Conservation (phyloP, 345 rosid species). For the Anastatica hierochuntica region DNA sequence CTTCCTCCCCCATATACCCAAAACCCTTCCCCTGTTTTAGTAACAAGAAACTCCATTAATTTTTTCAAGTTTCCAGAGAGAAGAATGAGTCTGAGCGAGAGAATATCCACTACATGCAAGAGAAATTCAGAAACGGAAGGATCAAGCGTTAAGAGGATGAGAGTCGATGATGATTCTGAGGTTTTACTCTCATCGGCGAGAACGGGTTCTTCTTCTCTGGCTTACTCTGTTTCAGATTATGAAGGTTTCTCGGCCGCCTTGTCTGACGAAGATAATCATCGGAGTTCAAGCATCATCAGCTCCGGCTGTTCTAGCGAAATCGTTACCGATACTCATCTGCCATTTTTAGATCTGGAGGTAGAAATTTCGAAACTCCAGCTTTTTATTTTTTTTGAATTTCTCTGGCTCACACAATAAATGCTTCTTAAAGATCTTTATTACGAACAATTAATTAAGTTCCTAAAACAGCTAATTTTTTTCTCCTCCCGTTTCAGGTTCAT, state of each 20-base stretch:
- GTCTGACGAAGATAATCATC: conserved; percentile 12
- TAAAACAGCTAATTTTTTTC: not conserved
- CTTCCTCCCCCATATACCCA: conserved; percentile 9
- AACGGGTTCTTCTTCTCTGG: conserved; percentile 1
- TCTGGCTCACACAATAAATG: conserved; percentile 11
- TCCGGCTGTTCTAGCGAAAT: conserved; percentile 28
- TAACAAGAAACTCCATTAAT: no score
- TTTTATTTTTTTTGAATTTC: not conserved
- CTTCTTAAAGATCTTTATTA: not conserved
- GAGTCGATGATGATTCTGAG: conserved; percentile 5
- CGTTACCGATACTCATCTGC: conserved; percentile 23
- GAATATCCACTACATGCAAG: conserved; percentile 8
- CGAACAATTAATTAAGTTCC: not conserved
- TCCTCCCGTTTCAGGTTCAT: conserved; percentile 8
- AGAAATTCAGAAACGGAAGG: conserved; percentile 21
- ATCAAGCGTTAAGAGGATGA: conserved; percentile 32
- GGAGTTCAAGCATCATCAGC: conserved; percentile 12
- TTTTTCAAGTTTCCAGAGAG: conserved; percentile 2
- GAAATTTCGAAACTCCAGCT: not conserved
- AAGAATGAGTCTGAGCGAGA: conserved; percentile 17
- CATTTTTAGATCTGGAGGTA: conserved; percentile 48
- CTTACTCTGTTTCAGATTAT: conserved; percentile 25
- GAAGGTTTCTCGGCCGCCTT: not conserved
- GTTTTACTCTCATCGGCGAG: not conserved
- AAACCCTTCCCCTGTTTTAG: conserved; percentile 21